Evolutionary conservation across 768 basidiomycete genomes (phyloP).

Genomic region (Podaxis sp.): DNA sequence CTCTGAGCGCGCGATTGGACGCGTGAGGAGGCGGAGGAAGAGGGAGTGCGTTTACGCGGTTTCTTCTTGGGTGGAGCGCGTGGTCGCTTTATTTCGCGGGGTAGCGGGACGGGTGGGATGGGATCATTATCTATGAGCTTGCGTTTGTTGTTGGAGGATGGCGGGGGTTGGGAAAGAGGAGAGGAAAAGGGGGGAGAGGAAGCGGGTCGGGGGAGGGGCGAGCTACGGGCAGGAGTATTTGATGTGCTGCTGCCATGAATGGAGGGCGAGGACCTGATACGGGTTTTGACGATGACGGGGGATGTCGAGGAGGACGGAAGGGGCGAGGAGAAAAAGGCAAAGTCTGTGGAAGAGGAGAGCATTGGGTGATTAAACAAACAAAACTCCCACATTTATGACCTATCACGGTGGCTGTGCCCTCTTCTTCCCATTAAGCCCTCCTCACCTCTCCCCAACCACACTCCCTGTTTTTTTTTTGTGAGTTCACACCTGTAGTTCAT

Average conservation of each 20-base stretch:
- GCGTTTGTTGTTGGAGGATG: slow-evolving; percentile 28
- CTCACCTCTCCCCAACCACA: background rate
- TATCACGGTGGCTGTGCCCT: slow-evolving; percentile 16
- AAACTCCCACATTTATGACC: slow-evolving; percentile 4
- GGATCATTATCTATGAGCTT: slow-evolving; percentile 26
- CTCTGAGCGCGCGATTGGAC: slow-evolving; percentile 44
- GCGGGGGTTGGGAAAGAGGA: slow-evolving; percentile 27
- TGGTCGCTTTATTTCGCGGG: slow-evolving; percentile 39
- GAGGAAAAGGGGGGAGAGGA: slow-evolving; percentile 22
- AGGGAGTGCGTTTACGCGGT: slow-evolving; percentile 31
- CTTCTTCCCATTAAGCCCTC: background rate
- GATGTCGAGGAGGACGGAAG: slow-evolving; percentile 17
- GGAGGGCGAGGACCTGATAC: background rate
- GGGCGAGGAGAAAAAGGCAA: slow-evolving; percentile 17
- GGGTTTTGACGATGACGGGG: slow-evolving; percentile 16
- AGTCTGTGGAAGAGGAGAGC: slow-evolving; percentile 23
- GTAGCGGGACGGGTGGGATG: slow-evolving; percentile 21
- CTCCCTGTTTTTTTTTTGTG: background rate
- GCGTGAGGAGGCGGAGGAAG: slow-evolving; percentile 38
- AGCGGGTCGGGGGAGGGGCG: slow-evolving; percentile 19
- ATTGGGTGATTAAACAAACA: slow-evolving; percentile 15
- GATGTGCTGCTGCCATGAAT: background rate
- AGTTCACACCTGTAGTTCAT: background rate
- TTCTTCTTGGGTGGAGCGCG: slow-evolving; percentile 28
- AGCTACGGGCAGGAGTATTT: slow-evolving; percentile 4